phyloP scores from a whole-genome alignment of 208 protist genomes.

The Trichomonas vaginalis region DNA sequence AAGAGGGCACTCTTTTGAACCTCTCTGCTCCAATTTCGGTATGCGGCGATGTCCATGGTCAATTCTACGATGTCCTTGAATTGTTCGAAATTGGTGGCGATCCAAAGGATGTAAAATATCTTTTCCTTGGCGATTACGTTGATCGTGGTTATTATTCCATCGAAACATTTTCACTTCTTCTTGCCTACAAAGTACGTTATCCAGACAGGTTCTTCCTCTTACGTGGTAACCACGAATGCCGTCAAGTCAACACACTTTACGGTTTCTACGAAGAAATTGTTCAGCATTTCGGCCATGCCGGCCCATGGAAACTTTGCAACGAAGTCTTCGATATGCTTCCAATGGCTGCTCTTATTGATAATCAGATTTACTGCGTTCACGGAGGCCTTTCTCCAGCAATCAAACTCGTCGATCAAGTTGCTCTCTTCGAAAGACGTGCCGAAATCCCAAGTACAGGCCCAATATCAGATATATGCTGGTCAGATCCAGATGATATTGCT shows the following conservation, averaged over 20 bases:
- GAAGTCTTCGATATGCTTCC: slow-evolving; percentile 65
- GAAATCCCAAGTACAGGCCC: slow-evolving; percentile 54
- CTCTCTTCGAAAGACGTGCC: slow-evolving; percentile 66
- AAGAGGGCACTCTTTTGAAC: slow-evolving; percentile 27
- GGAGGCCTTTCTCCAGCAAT: slow-evolving; percentile 56
- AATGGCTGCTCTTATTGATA: slow-evolving; percentile 48
- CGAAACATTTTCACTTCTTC: slow-evolving; percentile 15
- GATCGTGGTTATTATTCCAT: slow-evolving; percentile 19
- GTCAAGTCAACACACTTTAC: slow-evolving; percentile 74
- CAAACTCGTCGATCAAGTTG: slow-evolving; percentile 53
- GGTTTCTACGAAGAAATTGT: slow-evolving; percentile 69
- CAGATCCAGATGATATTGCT: slow-evolving; percentile 41
- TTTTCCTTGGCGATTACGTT: slow-evolving; percentile 15
- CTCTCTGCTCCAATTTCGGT: slow-evolving; percentile 32
- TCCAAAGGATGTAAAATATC: not conserved
- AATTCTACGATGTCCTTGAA: slow-evolving; percentile 19
- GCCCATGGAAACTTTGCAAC: slow-evolving; percentile 61
- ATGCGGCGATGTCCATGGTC: slow-evolving; percentile 17
- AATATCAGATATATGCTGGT: slow-evolving; percentile 39
- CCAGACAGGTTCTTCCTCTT: slow-evolving; percentile 64
- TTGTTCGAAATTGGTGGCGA: not conserved
- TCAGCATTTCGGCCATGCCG: slow-evolving; percentile 62
- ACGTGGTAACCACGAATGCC: slow-evolving; percentile 72
- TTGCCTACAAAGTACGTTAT: slow-evolving; percentile 40
- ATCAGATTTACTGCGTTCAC: slow-evolving; percentile 68